Base-by-base conservation (phyloP, 106 monocot species). In the Platanthera zijinensis region DNA sequence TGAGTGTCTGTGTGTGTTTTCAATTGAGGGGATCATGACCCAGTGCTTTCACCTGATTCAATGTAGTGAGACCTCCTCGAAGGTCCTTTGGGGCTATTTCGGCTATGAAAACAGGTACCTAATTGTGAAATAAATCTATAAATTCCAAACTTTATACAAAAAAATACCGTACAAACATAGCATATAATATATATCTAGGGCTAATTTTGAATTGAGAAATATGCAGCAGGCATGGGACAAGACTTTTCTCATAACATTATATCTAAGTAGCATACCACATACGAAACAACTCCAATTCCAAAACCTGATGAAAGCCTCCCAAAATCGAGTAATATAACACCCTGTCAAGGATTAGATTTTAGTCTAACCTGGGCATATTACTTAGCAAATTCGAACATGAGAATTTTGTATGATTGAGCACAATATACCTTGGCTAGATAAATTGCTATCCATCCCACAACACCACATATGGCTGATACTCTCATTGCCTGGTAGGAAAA, bases 51-150 rank as follows among this genome's bases (percentile, higher is more conserved):
- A 90, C 94, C 86, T 94, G 94, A 57, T 89, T 87, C 50, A 90
- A 22, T 11, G 90, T 80, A 48, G 89, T 89, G 19, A 94, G 89
- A 5, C 77, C 75, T 52, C 94, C 90, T 54, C 90, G 84, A 69
- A 94, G 85, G 75, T 89, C 72, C 71, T 88, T 90, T 7, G 94
- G 90, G 45, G 94, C 76, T 76, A 94, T 91, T 80, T 94, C 94
- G 51, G 94, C 90, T 66, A 94, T 88, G 50, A 87, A 94, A 11
- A 94, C 83, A 10, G 90, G 90, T 50, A 90, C 88, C 94, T 94
- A 59, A 13, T 76, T 53, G 28, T 50, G 30, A 67, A 48, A 18
- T 25, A 76, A 68, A 51, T 52, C 25, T 4, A 25, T 52, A 52
- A 74, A 25, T 74, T 25, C 39, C 6, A 9, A 9, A 72, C 11